Evolutionary conservation across 371 early-diverging fungal genomes (phyloP), one percentile per base, ranked within the genome.

Genomic region (Circinella minor): DNA sequence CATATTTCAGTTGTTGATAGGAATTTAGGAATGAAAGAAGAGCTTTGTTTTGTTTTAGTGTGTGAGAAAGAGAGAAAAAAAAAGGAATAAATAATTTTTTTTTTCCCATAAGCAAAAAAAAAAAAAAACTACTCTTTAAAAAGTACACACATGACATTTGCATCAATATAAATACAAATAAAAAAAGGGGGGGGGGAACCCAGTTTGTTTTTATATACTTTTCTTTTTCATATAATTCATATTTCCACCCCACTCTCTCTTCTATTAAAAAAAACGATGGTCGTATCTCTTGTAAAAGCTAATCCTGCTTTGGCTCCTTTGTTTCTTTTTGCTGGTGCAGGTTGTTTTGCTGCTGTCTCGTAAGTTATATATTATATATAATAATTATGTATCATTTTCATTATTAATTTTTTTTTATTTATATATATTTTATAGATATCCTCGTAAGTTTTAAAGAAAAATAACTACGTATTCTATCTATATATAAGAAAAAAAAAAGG

Each of bases 281-380:
- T 77, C 37, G 48, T 51, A 38, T 37, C 72, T 48, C 69, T 83
- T 54, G 59, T 83, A n/a, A 75, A 74, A 55, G 71, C 74, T 43
- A 81, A 83, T 61, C 77, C 79, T 51, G 83, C 81, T 60, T 63
- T 83, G 49, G 79, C 73, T 51, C 83, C 83, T 63, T 77, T 83
- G 49, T 81, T 83, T 63, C 65, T 76, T 8, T 73, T 83, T 74
- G 79, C 79, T 54, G 83, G 83, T 59, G 78, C 71, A 63, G 83
- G 83, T 13, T 83, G 83, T 65, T 77, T 67, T 60, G 83, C 79
- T 61, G 83, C 83, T 51, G 77, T 83, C 36, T 54, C 71, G 81
- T 83, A 80, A 77, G 79, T 71, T 13, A 3, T 47, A 36, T 36
- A 43, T 11, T 43, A 43, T 43, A 9, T 43, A 11, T 11, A 43